Evolutionary conservation across 139 green algal genomes (phyloP).

Genomic region (Protoeuglena noctilucae): DNA sequence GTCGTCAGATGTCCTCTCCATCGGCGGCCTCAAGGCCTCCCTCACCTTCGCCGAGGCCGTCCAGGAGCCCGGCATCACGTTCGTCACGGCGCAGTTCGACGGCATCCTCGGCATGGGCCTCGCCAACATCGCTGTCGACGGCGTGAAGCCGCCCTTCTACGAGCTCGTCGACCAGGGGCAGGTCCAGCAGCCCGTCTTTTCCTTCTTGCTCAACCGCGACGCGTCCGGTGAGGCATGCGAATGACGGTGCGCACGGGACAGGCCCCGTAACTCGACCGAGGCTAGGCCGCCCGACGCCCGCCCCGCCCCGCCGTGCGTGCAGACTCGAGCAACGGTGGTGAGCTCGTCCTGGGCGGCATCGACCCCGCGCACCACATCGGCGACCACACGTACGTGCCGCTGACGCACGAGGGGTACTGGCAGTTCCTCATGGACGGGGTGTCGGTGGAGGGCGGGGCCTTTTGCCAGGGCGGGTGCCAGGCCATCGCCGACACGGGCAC

Average conservation of each 20-base stretch:
- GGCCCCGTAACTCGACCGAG: too few relatives aligned
- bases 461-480: conserved; percentile 47
- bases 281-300: too few relatives aligned
- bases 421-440: conserved; percentile 77
- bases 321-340: conserved; percentile 46
- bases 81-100: conserved; percentile 92
- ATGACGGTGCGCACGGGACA: too few relatives aligned
- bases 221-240: background rate
- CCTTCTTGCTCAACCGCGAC: conserved; percentile 82
- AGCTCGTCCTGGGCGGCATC: conserved; percentile 84
- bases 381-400: conserved; percentile 68
- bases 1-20: conserved; percentile 53
- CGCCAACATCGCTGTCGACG: conserved; percentile 69
- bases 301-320: too few relatives aligned
- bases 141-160: conserved; percentile 67
- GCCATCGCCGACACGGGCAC: conserved; percentile 89
- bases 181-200: conserved; percentile 76
- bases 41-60: conserved; percentile 64
- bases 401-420: conserved; percentile 86
- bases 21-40: conserved; percentile 49
- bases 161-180: conserved; percentile 63
- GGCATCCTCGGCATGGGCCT: conserved; percentile 95
- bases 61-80: conserved; percentile 84
- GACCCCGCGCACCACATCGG: conserved; percentile 72
- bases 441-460: conserved; percentile 16